These are phyloP conservation scores for Pestalotiopsis sp. DNA, from an alignment of 2,329 filamentous ascomycete genomes.

Conservation along the genomic window DNA sequence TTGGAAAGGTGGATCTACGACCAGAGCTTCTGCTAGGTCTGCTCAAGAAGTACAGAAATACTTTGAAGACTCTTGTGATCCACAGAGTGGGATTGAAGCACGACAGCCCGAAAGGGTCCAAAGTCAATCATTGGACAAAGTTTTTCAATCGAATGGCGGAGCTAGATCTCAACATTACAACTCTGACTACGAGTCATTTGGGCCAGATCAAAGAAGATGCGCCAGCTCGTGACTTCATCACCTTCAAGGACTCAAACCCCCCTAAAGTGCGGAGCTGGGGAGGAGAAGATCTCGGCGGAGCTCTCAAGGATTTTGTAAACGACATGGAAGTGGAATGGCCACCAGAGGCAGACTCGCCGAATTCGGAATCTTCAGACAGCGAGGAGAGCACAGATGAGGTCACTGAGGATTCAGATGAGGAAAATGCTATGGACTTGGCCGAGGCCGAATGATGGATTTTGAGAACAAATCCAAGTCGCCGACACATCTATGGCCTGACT, in stretches of 20 bases:
- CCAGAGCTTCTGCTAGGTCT: slow-evolving; percentile 32
- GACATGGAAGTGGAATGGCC: slow-evolving; percentile 16
- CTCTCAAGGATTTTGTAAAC: slow-evolving; percentile 29
- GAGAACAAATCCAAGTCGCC: too few relatives aligned
- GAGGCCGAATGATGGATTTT: neutral
- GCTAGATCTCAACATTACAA: slow-evolving; percentile 31
- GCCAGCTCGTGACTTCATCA: neutral
- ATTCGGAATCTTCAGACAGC: neutral
- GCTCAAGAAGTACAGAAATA: slow-evolving; percentile 41
- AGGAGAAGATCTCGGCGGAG: slow-evolving; percentile 36
- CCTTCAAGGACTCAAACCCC: slow-evolving; percentile 1
- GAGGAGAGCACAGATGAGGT: slow-evolving; percentile 16
- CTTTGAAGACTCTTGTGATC: slow-evolving; percentile 43
- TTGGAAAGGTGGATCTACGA: slow-evolving; percentile 38
- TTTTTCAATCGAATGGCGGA: slow-evolving; percentile 37
- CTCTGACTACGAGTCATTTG: slow-evolving; percentile 29
- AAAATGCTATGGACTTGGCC: neutral
- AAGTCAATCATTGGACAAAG: slow-evolving; percentile 35
- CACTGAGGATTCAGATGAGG: slow-evolving; percentile 7
- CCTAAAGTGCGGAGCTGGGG: slow-evolving; percentile 17
- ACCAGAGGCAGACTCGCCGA: slow-evolving; percentile 13
- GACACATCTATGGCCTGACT: too few relatives aligned
- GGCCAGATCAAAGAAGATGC: slow-evolving; percentile 22
- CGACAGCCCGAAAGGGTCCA: slow-evolving; percentile 11
- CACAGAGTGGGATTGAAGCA: slow-evolving; percentile 39